Base-by-base conservation (phyloP, 129 eudicot species). In the Erigeron canadensis region DNA sequence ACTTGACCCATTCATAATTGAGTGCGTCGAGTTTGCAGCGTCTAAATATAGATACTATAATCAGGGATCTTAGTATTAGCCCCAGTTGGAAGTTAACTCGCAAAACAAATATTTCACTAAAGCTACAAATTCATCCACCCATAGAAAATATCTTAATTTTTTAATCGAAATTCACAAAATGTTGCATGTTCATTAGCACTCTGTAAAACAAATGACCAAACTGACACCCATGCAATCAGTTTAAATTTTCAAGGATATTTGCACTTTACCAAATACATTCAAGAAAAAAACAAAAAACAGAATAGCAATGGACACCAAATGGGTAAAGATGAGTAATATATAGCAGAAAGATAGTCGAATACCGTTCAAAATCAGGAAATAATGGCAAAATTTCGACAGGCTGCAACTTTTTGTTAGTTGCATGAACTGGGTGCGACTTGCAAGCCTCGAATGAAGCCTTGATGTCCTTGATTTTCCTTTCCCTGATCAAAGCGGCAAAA, bases 281-380 rank as follows among this genome's bases (percentile, higher is more conserved):
- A 50, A 51, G 12, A 48, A n/a, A 23, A 23, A 15, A 46, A 10
- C 8, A 47, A 23, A 17, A 68, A 61, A 61, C 45, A 61, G 21
- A 61, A 15, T 37, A 21, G 6, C 62, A 56, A 56, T 37, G 18
- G 17, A 56, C 0, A 53, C 53, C 5, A 38, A 61, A 48, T 62
- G 6, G 28, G 7, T 16, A 43, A 18, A 2, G 48, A 61, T 18
- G 19, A 28, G 13, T 7, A 8, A 64, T 16, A 34, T 0, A n/a
- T 7, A 56, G 28, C 28, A 18, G n/a, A 57, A 34, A 2, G 45
- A 62, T 34, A 2, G 45, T 53, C 18, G 21, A 57, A 67, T 87
- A 93, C 98, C 98, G 83, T 41, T 93, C 90, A 81, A 93, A 89
- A 82, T 93, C 86, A 48, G 98, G 98, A 18, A 89, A 65, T 21